Evolutionary conservation across 139 green algal genomes (phyloP).

Genomic region (Tetradesmus lagerheimii): DNA sequence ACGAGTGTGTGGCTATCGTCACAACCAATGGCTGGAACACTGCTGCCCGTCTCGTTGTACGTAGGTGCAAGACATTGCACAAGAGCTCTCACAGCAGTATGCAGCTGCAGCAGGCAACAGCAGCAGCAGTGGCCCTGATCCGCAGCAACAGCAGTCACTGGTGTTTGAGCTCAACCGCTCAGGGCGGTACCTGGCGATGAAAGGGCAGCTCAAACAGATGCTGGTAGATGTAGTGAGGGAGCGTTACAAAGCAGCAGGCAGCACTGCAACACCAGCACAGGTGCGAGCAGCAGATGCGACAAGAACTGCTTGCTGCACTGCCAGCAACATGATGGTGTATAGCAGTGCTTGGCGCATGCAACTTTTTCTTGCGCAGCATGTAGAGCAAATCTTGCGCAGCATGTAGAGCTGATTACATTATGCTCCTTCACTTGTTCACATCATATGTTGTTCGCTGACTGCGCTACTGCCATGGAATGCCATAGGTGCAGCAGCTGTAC

Average conservation of each 20-base stretch:
- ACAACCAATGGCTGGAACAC: not conserved
- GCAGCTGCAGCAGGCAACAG: slow-evolving; percentile 19
- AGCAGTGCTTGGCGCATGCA: too few relatives aligned
- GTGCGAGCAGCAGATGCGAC: not conserved
- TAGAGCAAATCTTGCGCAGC: too few relatives aligned
- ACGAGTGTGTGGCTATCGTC: too few relatives aligned
- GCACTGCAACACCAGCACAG: not conserved
- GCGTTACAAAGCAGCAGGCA: not conserved
- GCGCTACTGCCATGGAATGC: not conserved
- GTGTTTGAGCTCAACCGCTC: slow-evolving; percentile 35
- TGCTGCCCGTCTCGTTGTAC: not conserved
- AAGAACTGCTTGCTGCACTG: not conserved
- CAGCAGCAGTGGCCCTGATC: not conserved
- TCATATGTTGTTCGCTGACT: not conserved
- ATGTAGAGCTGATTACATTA: too few relatives aligned
- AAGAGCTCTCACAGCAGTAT: not conserved
- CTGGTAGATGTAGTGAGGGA: slow-evolving; percentile 19
- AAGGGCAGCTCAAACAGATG: slow-evolving; percentile 8
- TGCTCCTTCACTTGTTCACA: too few relatives aligned
- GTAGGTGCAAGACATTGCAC: slow-evolving; percentile 25
- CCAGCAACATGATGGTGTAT: too few relatives aligned
- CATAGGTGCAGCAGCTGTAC: slow-evolving; percentile 36
- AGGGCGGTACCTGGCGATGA: slow-evolving; percentile 30
- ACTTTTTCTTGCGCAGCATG: too few relatives aligned
- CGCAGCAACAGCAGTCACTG: slow-evolving; percentile 4